These are phyloP conservation scores for Rhizopogon salebrosus DNA, from an alignment of 768 basidiomycete genomes.

Conservation along the genomic window DNA sequence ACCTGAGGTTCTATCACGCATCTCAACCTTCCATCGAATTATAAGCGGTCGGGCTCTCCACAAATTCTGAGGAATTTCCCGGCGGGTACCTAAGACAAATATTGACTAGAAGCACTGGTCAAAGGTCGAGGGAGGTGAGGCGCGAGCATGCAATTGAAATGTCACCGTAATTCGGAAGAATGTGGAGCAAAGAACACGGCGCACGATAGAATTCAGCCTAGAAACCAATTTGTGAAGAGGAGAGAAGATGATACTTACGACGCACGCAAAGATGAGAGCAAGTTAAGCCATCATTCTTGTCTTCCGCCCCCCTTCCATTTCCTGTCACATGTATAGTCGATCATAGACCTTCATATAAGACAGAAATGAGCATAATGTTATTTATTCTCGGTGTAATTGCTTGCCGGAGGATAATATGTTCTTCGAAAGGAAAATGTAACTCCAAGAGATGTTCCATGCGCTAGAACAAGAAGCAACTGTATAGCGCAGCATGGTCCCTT, in stretches of 20 bases:
- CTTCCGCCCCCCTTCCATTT: conserved; percentile 22
- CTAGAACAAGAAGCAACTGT: conserved; percentile 19
- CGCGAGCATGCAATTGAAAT: not conserved
- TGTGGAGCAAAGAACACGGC: not conserved
- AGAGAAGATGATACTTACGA: not conserved
- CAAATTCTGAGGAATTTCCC: not conserved
- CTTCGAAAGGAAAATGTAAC: conserved; percentile 18
- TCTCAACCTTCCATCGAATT: not conserved
- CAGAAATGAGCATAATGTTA: conserved; percentile 13
- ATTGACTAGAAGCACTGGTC: not conserved
- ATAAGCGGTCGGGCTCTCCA: not conserved
- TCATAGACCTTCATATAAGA: conserved; percentile 19
- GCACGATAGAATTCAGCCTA: not conserved
- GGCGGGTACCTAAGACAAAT: no score
- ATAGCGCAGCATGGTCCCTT: conserved; percentile 23
- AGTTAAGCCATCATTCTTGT: not conserved
- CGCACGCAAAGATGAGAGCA: not conserved
- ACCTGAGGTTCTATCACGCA: not conserved
- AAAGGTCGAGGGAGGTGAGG: not conserved
- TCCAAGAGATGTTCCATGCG: conserved; percentile 17
- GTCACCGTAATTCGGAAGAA: not conserved
- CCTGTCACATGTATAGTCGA: conserved; percentile 23
- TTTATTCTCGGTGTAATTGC: conserved; percentile 21
- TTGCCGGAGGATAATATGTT: conserved; percentile 20
- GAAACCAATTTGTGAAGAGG: not conserved